Conservation (phyloP, 805 yeast genomes). For the Wickerhamiella occidentalis region DNA sequence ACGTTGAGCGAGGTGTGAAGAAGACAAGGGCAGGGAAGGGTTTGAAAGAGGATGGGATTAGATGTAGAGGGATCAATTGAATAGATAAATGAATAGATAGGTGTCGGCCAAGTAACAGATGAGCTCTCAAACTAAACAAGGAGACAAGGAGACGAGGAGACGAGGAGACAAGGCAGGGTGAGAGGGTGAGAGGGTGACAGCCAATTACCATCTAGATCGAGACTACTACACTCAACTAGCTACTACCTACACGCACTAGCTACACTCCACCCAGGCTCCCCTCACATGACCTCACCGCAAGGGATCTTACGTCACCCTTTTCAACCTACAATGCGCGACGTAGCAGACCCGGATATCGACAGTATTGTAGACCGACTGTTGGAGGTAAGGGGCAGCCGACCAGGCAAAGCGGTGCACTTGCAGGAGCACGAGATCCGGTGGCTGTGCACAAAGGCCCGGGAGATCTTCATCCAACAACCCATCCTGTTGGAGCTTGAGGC, state of each 20-base stretch:
- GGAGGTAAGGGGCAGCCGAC: slow-evolving; percentile 96
- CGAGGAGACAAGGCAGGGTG: too few relatives aligned
- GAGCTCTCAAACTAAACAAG: too few relatives aligned
- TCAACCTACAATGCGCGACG: slow-evolving; percentile 27
- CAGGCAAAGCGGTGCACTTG: slow-evolving; percentile 91
- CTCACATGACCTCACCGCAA: slow-evolving; percentile 6
- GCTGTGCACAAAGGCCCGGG: slow-evolving; percentile 95
- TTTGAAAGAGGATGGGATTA: too few relatives aligned
- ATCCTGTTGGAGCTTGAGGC: slow-evolving; percentile 91
- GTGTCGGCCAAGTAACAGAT: too few relatives aligned
- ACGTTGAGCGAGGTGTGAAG: background rate
- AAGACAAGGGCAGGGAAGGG: too few relatives aligned
- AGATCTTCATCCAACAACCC: slow-evolving; percentile 95
- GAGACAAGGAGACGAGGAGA: too few relatives aligned
- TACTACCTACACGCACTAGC: too few relatives aligned
- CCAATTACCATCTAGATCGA: too few relatives aligned
- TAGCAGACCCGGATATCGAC: slow-evolving; percentile 83
- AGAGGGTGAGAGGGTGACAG: too few relatives aligned
- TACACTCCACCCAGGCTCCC: background rate
- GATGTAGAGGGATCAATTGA: too few relatives aligned
- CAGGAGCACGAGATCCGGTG: slow-evolving; percentile 90
- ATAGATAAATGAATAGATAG: too few relatives aligned
- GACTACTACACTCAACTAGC: too few relatives aligned
- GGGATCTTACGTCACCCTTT: slow-evolving; percentile 11
- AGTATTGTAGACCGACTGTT: slow-evolving; percentile 91